A percentile compares a stretch with the other conserved stretches of the same genome.
These are phyloP conservation scores for Azolla pinnata DNA, from an alignment of 75 land plant species.

Conservation along the genomic window DNA sequence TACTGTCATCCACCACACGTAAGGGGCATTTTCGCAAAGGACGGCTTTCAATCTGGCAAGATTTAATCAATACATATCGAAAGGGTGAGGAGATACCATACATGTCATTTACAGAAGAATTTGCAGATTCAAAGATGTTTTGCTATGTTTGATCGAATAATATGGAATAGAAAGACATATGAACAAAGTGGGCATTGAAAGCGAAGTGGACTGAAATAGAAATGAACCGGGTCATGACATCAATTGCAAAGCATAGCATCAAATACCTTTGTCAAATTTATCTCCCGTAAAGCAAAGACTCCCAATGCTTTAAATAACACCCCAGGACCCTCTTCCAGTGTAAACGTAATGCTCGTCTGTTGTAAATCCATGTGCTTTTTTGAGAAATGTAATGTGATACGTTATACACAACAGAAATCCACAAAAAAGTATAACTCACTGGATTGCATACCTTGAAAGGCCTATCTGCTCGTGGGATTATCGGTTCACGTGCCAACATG, in stretches of 20 bases:
- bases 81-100: background rate
- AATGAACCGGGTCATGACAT: background rate
- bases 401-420: constrained; percentile 2
- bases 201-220: background rate
- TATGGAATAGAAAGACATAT: background rate
- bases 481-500: constrained; percentile 89
- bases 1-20: constrained; percentile 80
- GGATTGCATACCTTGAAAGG: constrained; percentile 61
- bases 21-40: constrained; percentile 74
- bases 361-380: background rate
- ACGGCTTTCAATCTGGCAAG: constrained; percentile 79
- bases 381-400: background rate
- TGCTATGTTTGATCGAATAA: too few relatives aligned
- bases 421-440: background rate
- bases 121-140: background rate
- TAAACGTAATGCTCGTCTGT: constrained; percentile 72
- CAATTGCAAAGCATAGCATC: background rate
- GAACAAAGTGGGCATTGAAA: background rate
- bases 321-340: constrained; percentile 82
- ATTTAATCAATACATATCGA: background rate
- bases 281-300: constrained; percentile 69
- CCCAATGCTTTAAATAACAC: constrained; percentile 78
- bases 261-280: constrained; percentile 78
- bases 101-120: background rate
- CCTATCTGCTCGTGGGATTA: constrained; percentile 68